Percentiles rank a stretch among this genome's conserved stretches.
Evolutionary conservation across 2,329 filamentous ascomycete genomes (phyloP).

Genomic region (Paraphaeosphaeria sporulosa): DNA sequence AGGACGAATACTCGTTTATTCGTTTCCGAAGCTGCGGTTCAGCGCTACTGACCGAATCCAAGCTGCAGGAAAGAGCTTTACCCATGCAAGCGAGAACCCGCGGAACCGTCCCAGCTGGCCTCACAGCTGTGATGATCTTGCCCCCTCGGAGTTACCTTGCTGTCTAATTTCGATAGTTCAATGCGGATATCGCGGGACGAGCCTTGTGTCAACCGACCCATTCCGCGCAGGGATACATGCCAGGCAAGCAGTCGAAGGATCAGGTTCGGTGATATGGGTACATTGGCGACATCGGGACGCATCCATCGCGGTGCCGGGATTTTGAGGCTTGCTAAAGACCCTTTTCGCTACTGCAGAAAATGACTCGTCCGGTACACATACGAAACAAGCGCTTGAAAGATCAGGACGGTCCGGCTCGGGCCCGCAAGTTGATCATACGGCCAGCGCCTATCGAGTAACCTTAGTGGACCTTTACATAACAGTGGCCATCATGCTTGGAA

Average conservation of each 20-base stretch:
- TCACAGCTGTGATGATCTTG: constrained; percentile 10
- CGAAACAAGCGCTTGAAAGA: neutral
- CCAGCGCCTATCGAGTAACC: constrained; percentile 1
- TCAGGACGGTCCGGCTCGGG: constrained; percentile 1
- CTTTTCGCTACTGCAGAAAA: neutral
- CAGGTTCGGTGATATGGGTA: neutral
- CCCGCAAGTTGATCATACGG: constrained; percentile 2
- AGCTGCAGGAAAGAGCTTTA: neutral
- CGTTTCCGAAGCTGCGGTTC: constrained; percentile 12
- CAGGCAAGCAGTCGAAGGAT: neutral
- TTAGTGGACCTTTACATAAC: neutral
- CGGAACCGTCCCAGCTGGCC: neutral
- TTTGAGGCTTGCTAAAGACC: neutral
- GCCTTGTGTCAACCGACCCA: neutral
- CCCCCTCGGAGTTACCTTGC: neutral
- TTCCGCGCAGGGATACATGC: neutral
- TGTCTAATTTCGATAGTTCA: constrained; percentile 7
- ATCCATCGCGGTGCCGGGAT: neutral
- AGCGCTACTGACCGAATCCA: constrained; percentile 1
- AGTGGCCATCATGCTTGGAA: neutral
- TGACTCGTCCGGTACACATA: neutral
- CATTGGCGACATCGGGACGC: neutral
- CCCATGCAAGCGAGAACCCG: constrained; percentile 2
- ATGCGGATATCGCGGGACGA: constrained; percentile 8
- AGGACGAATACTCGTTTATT: neutral